These are phyloP conservation scores for Babesia bigemina DNA, from an alignment of 169 alveolate species.

Conservation along the genomic window DNA sequence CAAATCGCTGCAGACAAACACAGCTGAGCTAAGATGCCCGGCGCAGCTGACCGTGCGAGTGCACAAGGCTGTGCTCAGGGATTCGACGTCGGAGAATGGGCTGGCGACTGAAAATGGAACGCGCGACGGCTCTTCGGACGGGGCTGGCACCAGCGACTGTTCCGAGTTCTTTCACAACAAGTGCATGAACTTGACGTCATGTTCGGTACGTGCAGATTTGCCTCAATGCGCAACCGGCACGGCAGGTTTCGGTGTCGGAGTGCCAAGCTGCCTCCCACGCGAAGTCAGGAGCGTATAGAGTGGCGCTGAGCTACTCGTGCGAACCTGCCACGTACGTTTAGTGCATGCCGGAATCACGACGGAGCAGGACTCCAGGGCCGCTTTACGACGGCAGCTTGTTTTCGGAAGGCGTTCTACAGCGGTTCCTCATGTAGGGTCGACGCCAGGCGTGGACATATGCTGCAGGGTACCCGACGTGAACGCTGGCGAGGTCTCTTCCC, in stretches of 20 bases:
- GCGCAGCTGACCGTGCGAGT: constrained; percentile 39
- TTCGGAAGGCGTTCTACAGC: constrained; percentile 37
- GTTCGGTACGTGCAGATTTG: constrained; percentile 30
- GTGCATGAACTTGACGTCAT: constrained; percentile 32
- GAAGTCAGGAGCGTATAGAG: no score
- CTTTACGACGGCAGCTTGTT: constrained; percentile 38
- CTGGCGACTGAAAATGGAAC: not conserved
- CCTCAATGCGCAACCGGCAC: no score
- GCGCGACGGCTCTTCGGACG: not conserved
- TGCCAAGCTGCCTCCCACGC: no score
- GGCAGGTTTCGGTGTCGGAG: no score
- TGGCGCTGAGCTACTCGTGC: constrained; percentile 47
- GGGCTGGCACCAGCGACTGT: constrained; percentile 13
- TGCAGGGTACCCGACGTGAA: constrained; percentile 28
- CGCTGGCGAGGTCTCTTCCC: not conserved
- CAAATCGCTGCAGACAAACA: not conserved
- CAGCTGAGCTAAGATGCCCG: constrained; percentile 22
- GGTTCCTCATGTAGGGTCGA: constrained; percentile 41
- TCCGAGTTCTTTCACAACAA: constrained; percentile 46
- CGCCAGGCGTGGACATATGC: not conserved
- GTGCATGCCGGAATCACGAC: no score
- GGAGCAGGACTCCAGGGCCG: constrained; percentile 43
- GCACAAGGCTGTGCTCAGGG: constrained; percentile 44
- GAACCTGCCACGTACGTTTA: constrained; percentile 45
- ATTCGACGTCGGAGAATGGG: no score